Evolutionary conservation across 331 rosid genomes (phyloP), one percentile per base, ranked within the genome.

Genomic region (Stylosanthes scabra): DNA sequence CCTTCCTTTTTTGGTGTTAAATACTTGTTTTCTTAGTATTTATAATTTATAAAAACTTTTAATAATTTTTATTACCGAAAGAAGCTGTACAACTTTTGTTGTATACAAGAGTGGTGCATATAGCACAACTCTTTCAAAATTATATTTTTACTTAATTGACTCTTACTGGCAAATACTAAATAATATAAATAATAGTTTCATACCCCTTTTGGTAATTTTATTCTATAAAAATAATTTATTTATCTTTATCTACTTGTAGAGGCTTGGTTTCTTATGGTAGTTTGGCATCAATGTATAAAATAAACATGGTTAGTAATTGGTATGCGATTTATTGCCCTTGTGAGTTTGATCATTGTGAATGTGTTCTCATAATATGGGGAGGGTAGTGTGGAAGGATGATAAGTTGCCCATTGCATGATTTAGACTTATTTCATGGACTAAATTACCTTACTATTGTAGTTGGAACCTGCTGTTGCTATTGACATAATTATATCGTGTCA

Each of bases 381-480:
- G 51, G 68, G 54, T 44, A 5, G 69, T 11, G 55, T 63, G 20
- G 54, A 63, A 20, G 39, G 54, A 63, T 16, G 39, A 20, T 9
- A 16, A 41, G 39, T 42, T 63, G 10, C 69, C 69, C 37, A 44
- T 14, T 63, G 68, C 31, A 28, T 59, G 55, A 59, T 45, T 27
- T 27, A 59, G 66, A 59, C 11, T 59, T 66, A 45, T 49, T 41
- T 49, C 6, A 49, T 13, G 71, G 59, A 46, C 58, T 46, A 3
- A 28, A 51, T 51, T 51, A 15, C 25, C 25, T 15, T 15, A 9
- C 57, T 54, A 55, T 56, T 65, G 47, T 45, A 57, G 74, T 50
- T 75, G 62, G 63, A 39, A 58, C 28, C 12, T 44, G 27, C 40
- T 50, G 9, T 37, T 68, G 69, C 63, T 59, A 37, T 59, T 51